Percentiles rank a stretch among this genome's conserved stretches.
These are phyloP conservation scores for Usnea hakonensis DNA, from an alignment of 495 filamentous ascomycete genomes.

Conservation along the genomic window DNA sequence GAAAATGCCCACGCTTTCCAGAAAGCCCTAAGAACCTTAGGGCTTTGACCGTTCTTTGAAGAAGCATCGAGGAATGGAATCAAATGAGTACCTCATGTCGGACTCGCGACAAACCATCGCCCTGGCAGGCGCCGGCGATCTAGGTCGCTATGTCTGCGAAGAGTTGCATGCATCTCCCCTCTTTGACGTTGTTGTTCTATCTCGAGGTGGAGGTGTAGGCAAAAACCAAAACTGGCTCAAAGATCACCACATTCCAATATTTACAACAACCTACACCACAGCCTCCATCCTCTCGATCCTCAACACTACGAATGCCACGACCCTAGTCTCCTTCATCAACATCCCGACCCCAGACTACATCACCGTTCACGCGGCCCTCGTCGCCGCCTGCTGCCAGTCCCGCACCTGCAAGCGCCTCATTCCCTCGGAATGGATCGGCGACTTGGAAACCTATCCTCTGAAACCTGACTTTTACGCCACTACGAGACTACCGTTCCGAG, in stretches of 20 bases:
- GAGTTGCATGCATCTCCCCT: no score
- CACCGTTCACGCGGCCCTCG: constrained; percentile 8
- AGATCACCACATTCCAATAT: background rate
- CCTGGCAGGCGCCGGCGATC: background rate
- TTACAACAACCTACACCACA: constrained; percentile 10
- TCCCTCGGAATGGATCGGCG: constrained; percentile 25
- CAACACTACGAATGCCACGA: constrained; percentile 1
- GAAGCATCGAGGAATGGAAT: no score
- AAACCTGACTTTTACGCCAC: constrained; percentile 20
- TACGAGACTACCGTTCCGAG: constrained; percentile 21
- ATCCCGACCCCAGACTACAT: constrained; percentile 39
- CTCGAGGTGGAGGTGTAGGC: background rate
- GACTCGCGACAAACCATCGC: no score
- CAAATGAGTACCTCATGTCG: no score
- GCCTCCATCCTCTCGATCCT: constrained; percentile 7
- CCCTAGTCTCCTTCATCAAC: constrained; percentile 16
- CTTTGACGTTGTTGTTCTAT: no score
- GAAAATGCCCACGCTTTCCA: no score
- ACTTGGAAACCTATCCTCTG: constrained; percentile 20
- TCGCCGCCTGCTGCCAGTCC: constrained; percentile 18
- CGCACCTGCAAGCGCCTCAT: constrained; percentile 26
- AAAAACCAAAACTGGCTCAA: background rate
- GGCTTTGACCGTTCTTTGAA: no score
- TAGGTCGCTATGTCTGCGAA: background rate
- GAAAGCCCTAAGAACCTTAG: background rate